phyloP scores from a whole-genome alignment of 2,329 filamentous ascomycete species.

The Elsinoe batatas region DNA sequence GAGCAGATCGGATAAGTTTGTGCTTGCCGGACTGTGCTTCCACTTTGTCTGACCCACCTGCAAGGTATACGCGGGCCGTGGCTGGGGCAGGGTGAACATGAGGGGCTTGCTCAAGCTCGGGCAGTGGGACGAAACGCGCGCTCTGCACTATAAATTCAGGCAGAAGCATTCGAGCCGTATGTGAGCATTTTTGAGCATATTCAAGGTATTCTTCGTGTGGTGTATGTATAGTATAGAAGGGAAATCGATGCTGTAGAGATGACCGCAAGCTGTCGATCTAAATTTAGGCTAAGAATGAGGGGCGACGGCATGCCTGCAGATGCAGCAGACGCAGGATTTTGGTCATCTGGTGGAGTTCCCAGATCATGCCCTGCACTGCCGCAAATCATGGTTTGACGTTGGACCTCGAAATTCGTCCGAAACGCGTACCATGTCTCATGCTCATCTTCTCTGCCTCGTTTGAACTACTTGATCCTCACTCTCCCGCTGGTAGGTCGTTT shows the following conservation, averaged over 20 bases:
- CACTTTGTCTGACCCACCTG: background rate
- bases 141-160: background rate
- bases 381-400: background rate
- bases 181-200: no score
- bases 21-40: background rate
- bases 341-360: background rate
- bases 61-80: background rate
- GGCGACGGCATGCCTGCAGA: background rate
- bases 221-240: background rate
- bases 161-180: conserved; percentile 8
- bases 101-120: background rate
- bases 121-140: conserved; percentile 1
- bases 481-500: background rate
- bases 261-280: background rate
- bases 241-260: background rate
- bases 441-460: background rate
- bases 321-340: background rate
- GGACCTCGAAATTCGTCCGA: background rate
- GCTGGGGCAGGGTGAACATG: conserved; percentile 7
- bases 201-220: no score
- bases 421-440: conserved; percentile 7
- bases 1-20: background rate
- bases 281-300: background rate
- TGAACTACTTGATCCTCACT: background rate
- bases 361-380: background rate